Percentiles rank a stretch among this genome's conserved stretches.
These are phyloP conservation scores for Yarrowia sp. DNA, from an alignment of 805 yeast genomes.

Conservation along the genomic window DNA sequence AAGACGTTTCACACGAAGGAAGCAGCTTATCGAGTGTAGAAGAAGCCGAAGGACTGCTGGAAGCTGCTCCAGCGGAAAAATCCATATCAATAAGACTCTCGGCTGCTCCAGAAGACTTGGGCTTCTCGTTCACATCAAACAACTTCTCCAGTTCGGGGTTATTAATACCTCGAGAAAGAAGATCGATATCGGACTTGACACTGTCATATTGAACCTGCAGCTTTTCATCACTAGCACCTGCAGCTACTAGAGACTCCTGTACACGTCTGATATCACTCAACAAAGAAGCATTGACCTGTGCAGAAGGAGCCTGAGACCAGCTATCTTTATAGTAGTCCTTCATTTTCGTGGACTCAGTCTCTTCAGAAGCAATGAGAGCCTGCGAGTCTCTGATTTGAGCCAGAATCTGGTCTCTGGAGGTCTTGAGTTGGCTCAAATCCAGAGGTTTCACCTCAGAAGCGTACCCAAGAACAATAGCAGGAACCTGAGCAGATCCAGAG, in stretches of 20 bases:
- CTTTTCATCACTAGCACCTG: conserved; percentile 53
- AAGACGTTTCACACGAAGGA: conserved; percentile 51
- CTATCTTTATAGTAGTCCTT: conserved; percentile 40
- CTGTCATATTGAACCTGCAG: conserved; percentile 51
- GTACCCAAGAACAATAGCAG: conserved; percentile 5
- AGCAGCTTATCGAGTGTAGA: conserved; percentile 43
- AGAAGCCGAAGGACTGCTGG: conserved; percentile 29
- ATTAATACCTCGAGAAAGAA: conserved; percentile 47
- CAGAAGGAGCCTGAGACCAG: conserved; percentile 45
- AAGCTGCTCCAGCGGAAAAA: conserved; percentile 40
- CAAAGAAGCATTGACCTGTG: conserved; percentile 36
- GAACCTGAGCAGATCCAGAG: conserved; percentile 5
- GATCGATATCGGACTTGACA: conserved; percentile 44
- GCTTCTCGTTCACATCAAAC: neutral
- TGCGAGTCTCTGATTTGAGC: conserved; percentile 37
- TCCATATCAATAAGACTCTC: conserved; percentile 49
- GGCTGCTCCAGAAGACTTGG: conserved; percentile 50
- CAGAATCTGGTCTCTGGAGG: conserved; percentile 33
- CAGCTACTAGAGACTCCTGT: conserved; percentile 41
- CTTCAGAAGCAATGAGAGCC: conserved; percentile 38
- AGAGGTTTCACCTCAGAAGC: conserved; percentile 38
- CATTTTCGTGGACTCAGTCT: conserved; percentile 39
- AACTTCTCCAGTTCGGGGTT: conserved; percentile 41
- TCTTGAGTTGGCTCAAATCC: conserved; percentile 38
- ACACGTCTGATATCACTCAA: conserved; percentile 35